Conservation (phyloP, 2,329 filamentous ascomycete species). For the Helicocarpus griseus region DNA sequence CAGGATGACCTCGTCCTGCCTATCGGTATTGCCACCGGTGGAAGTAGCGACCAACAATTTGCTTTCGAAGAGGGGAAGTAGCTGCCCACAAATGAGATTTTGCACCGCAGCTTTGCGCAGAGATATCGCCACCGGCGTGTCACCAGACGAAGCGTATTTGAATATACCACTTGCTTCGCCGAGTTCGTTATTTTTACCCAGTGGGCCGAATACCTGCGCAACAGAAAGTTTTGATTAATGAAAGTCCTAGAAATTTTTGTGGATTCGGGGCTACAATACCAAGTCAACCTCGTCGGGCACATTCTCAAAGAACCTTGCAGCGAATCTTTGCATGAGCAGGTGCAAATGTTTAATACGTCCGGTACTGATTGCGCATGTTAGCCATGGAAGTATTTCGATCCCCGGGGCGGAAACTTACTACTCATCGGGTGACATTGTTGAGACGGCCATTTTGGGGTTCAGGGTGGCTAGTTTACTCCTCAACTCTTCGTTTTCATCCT, state of each 20-base stretch:
- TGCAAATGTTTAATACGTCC: neutral
- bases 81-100: neutral
- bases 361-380: neutral
- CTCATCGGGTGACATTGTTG: neutral
- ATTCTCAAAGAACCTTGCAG: neutral
- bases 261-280: neutral
- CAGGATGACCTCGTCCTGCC: neutral
- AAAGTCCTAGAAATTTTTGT: neutral
- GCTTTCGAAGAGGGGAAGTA: neutral
- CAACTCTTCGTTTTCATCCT: neutral
- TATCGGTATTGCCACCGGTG: neutral
- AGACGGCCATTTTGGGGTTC: neutral
- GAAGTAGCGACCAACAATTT: neutral
- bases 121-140: neutral
- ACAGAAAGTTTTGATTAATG: neutral
- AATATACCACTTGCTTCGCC: conserved; percentile 5
- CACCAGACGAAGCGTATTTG: conserved; percentile 2
- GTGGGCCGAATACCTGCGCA: neutral
- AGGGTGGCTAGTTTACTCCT: neutral
- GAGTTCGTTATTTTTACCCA: neutral
- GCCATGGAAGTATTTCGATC: neutral
- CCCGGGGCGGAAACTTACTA: neutral
- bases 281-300: neutral
- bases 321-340: neutral
- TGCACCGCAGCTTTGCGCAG: conserved; percentile 4